Evolutionary conservation across 352 stramenopile genomes (phyloP).

Genomic region (Globisporangium emineosum): DNA sequence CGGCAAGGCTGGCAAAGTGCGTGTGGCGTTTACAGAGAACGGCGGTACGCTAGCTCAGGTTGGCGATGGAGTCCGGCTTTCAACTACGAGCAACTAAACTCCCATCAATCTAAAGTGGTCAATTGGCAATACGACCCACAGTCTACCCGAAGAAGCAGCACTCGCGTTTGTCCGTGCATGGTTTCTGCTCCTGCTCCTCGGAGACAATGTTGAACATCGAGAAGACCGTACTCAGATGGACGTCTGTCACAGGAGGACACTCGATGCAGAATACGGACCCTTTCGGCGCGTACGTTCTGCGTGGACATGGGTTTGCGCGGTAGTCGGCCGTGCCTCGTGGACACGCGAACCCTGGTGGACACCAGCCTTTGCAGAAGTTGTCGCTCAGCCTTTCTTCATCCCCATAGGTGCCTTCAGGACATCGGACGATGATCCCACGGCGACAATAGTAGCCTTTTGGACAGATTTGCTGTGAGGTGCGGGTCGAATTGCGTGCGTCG

Average conservation of each 20-base stretch:
- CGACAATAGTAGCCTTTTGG: constrained; percentile 69
- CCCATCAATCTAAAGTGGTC: neutral
- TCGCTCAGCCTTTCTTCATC: constrained; percentile 44
- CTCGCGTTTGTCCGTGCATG: constrained; percentile 34
- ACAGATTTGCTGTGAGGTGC: constrained; percentile 47
- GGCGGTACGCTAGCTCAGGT: constrained; percentile 48
- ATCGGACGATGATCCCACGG: constrained; percentile 59
- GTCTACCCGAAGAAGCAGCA: constrained; percentile 49
- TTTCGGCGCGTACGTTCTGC: constrained; percentile 40
- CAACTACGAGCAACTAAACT: neutral
- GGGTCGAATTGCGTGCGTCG: constrained; percentile 50
- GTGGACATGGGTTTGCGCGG: constrained; percentile 31
- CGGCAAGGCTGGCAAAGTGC: constrained; percentile 74
- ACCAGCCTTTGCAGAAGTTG: constrained; percentile 59
- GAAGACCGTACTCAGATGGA: constrained; percentile 23
- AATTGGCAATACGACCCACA: neutral
- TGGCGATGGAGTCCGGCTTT: constrained; percentile 34
- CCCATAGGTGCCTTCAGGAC: constrained; percentile 65
- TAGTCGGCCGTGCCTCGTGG: constrained; percentile 53
- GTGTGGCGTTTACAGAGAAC: constrained; percentile 38
- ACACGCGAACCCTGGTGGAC: constrained; percentile 65
- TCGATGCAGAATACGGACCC: constrained; percentile 42
- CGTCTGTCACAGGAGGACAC: constrained; percentile 28
- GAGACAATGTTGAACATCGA: constrained; percentile 22
- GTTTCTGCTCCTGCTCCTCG: constrained; percentile 14